These are phyloP conservation scores for Aspergillus incahuasiensis DNA, from an alignment of 495 filamentous ascomycete species.

Conservation along the genomic window DNA sequence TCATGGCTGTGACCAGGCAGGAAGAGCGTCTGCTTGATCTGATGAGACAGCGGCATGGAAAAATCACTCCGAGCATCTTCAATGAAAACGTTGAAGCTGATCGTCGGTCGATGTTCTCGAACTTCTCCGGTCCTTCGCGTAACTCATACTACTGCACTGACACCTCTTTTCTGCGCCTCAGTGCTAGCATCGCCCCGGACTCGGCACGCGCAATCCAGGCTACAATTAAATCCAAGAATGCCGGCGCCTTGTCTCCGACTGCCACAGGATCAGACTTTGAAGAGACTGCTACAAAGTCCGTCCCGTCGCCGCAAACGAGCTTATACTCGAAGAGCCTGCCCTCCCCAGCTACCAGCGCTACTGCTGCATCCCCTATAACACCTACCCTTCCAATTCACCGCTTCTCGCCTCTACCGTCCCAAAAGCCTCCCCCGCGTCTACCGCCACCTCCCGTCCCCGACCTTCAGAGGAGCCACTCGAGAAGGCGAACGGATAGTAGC, in stretches of 20 bases:
- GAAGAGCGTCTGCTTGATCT: conserved; percentile 80
- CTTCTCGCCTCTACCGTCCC: conserved; percentile 38
- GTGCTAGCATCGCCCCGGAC: conserved; percentile 28
- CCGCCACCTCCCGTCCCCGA: conserved; percentile 37
- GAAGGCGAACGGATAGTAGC: conserved; percentile 44
- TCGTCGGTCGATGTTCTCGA: conserved; percentile 30
- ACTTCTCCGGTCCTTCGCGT: conserved; percentile 29
- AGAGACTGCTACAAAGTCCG: conserved; percentile 33
- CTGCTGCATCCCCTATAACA: conserved; percentile 39
- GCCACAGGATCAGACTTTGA: conserved; percentile 34
- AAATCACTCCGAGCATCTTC: conserved; percentile 69
- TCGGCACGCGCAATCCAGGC: conserved; percentile 24
- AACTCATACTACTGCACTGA: conserved; percentile 38
- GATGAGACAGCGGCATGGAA: conserved; percentile 71
- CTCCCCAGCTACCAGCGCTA: conserved; percentile 34
- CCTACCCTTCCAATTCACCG: conserved; percentile 43
- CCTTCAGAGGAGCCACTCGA: conserved; percentile 35
- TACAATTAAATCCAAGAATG: conserved; percentile 23
- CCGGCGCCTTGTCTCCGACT: conserved; percentile 25
- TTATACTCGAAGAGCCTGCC: conserved; percentile 38
- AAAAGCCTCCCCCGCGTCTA: conserved; percentile 37
- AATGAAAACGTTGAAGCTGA: conserved; percentile 41
- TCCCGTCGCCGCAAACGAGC: conserved; percentile 32
- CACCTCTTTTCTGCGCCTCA: conserved; percentile 43
- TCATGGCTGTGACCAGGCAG: conserved; percentile 83